Conservation (phyloP, 1,284 basidiomycete genomes). For the Ustilago lituana region DNA sequence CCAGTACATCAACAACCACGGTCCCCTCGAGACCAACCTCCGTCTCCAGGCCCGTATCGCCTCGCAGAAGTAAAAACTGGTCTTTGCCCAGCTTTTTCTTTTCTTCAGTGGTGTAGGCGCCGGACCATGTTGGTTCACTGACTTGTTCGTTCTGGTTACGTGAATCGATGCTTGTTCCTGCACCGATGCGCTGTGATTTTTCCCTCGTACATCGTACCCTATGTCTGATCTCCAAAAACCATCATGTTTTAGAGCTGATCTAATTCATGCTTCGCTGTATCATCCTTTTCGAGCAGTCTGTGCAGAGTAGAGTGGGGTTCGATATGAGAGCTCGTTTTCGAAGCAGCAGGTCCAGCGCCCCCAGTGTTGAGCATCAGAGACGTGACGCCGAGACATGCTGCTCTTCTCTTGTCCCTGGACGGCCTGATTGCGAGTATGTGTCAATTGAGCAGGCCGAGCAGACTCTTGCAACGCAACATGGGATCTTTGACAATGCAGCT, state of each 20-base stretch:
- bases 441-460: no score
- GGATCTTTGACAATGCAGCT: no score
- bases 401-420: no score
- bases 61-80: conserved; percentile 59
- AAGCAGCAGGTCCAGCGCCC: no score
- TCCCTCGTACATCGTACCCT: conserved; percentile 15
- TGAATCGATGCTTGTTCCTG: background rate
- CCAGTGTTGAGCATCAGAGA: no score
- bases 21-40: conserved; percentile 64
- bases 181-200: conserved; percentile 35
- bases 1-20: conserved; percentile 66
- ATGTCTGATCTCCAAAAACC: conserved; percentile 19
- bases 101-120: conserved; percentile 28
- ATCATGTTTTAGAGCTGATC: conserved; percentile 33
- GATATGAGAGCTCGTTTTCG: no score
- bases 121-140: conserved; percentile 2
- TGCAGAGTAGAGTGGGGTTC: no score
- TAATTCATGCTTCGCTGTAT: conserved; percentile 35
- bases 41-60: conserved; percentile 64
- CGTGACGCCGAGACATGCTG: no score
- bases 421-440: no score
- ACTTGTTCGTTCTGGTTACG: background rate
- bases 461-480: no score
- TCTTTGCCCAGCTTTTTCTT: background rate
- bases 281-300: no score